A percentile compares a stretch with the other conserved stretches of the same genome.
Evolutionary conservation across 2,329 filamentous ascomycete species (phyloP).

Genomic region (Xylaria sp.): DNA sequence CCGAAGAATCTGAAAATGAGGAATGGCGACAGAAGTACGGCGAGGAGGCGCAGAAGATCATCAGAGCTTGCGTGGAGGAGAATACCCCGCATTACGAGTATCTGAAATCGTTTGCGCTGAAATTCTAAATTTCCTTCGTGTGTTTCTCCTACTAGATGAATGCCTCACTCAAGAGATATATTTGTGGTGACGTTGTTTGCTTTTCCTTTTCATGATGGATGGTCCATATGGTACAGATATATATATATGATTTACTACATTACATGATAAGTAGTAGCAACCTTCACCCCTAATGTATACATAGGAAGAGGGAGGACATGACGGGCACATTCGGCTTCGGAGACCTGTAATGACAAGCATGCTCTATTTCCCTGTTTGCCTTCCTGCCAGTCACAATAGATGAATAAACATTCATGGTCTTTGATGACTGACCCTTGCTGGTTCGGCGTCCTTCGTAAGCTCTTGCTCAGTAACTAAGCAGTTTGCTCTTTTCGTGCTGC

Average conservation of each 20-base stretch:
- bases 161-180: background rate
- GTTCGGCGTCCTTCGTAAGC: constrained; percentile 26
- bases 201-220: constrained; percentile 14
- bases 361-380: constrained; percentile 14
- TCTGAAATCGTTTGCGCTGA: constrained; percentile 80
- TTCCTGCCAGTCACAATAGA: constrained; percentile 8
- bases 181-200: constrained; percentile 11
- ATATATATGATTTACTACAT: constrained; percentile 42
- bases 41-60: constrained; percentile 74
- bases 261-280: constrained; percentile 43
- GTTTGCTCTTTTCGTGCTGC: constrained; percentile 12
- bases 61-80: constrained; percentile 75
- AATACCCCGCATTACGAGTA: constrained; percentile 84
- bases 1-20: constrained; percentile 72
- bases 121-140: constrained; percentile 55
- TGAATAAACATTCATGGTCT: constrained; percentile 24
- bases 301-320: constrained; percentile 23
- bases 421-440: constrained; percentile 11
- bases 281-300: constrained; percentile 22
- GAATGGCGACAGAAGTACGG: constrained; percentile 83
- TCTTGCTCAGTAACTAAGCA: constrained; percentile 29
- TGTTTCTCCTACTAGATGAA: background rate
- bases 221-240: constrained; percentile 36
- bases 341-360: constrained; percentile 24
- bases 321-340: constrained; percentile 30